A percentile compares a stretch with the other conserved stretches of the same genome.
These are phyloP conservation scores for Blepharisma stoltei DNA, from an alignment of 73 alveolate genomes.

Conservation along the genomic window DNA sequence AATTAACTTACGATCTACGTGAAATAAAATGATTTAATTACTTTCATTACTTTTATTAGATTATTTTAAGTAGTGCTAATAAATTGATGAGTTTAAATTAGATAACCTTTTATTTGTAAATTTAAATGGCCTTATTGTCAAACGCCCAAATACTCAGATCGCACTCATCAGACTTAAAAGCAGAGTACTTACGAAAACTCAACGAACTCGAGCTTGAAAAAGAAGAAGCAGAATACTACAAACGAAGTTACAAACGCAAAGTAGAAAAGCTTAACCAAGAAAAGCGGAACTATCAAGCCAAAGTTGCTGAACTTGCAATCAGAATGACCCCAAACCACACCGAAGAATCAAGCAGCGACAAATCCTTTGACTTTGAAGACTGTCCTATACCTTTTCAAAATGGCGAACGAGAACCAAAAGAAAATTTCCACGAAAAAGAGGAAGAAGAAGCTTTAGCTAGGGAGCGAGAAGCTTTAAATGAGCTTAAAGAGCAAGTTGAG, in stretches of 20 bases:
- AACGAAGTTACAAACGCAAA: neutral
- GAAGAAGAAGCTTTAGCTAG: conserved; percentile 10
- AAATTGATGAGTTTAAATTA: too few species aligned
- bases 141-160: neutral
- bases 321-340: conserved; percentile 10
- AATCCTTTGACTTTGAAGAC: neutral
- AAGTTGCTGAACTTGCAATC: neutral
- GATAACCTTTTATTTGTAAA: too few species aligned
- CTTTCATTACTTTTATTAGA: too few species aligned
- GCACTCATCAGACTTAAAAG: neutral
- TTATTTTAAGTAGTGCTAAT: too few species aligned
- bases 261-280: conserved; percentile 23
- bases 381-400: too few species aligned
- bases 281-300: neutral
- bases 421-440: neutral
- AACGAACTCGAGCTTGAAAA: conserved; percentile 21
- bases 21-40: too few species aligned
- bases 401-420: too few species aligned
- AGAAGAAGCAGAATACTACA: conserved; percentile 18
- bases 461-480: neutral
- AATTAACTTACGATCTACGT: too few species aligned
- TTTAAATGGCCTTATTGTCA: too few species aligned
- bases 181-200: neutral
- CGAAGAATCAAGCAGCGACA: neutral
- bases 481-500: neutral